Conservation (phyloP, 2,329 filamentous ascomycete genomes). For the Alternaria gaisen region DNA sequence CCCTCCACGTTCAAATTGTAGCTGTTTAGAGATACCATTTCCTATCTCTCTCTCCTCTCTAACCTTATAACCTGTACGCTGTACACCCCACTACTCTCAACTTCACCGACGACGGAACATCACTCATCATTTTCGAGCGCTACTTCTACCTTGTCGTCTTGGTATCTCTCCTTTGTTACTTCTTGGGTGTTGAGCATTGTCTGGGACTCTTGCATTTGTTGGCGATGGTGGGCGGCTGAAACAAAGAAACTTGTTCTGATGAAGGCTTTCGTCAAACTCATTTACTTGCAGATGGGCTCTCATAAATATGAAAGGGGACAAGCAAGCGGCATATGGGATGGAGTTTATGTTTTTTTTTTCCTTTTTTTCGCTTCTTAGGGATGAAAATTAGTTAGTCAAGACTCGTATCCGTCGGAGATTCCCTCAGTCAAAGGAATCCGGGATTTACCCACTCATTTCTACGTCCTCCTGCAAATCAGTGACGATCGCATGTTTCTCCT, state of each 20-base stretch:
- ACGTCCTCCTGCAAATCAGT: slow-evolving; percentile 9
- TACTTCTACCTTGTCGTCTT: slow-evolving; percentile 33
- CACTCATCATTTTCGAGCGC: slow-evolving; percentile 19
- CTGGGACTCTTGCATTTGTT: slow-evolving; percentile 27
- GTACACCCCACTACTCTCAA: slow-evolving; percentile 24
- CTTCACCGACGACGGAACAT: slow-evolving; percentile 25
- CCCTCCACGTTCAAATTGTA: slow-evolving; percentile 41
- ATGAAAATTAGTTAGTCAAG: slow-evolving; percentile 53
- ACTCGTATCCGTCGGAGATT: slow-evolving; percentile 52
- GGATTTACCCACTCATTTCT: slow-evolving; percentile 52
- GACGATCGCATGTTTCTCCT: neutral
- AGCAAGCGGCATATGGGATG: slow-evolving; percentile 32
- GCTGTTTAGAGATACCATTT: slow-evolving; percentile 52
- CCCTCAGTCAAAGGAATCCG: slow-evolving; percentile 27
- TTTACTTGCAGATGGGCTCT: slow-evolving; percentile 9
- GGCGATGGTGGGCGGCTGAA: slow-evolving; percentile 20
- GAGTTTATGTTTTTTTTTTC: slow-evolving; percentile 22
- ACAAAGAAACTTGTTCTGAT: slow-evolving; percentile 33
- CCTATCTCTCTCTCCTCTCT: slow-evolving; percentile 38
- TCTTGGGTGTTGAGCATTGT: slow-evolving; percentile 23
- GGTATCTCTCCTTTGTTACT: slow-evolving; percentile 49
- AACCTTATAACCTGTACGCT: slow-evolving; percentile 23
- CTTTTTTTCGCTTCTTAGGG: slow-evolving; percentile 42
- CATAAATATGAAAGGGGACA: slow-evolving; percentile 22
- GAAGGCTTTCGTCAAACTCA: slow-evolving; percentile 24